These are phyloP conservation scores for Candida silvatica DNA, from an alignment of 805 yeast species.

Conservation along the genomic window DNA sequence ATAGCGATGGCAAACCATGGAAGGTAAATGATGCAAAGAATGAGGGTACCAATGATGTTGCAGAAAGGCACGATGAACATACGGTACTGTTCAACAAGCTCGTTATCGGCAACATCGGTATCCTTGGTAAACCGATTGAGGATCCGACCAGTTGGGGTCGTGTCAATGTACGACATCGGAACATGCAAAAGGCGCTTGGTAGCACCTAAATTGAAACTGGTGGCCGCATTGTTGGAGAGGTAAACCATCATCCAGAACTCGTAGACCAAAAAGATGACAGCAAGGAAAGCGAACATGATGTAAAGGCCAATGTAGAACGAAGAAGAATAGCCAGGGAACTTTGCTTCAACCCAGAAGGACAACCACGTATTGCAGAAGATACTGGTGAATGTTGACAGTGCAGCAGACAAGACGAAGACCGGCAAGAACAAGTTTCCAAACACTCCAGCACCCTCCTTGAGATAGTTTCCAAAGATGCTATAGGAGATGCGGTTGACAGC, in stretches of 20 bases:
- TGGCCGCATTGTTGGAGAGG: slow-evolving; percentile 45
- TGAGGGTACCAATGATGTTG: slow-evolving; percentile 51
- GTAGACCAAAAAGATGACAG: slow-evolving; percentile 32
- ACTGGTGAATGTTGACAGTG: slow-evolving; percentile 38
- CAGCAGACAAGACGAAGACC: slow-evolving; percentile 15
- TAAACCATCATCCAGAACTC: slow-evolving; percentile 40
- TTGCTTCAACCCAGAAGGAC: slow-evolving; percentile 66
- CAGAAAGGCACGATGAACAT: slow-evolving; percentile 45
- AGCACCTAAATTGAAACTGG: slow-evolving; percentile 40
- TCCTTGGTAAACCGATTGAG: slow-evolving; percentile 83
- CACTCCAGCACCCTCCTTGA: slow-evolving; percentile 47
- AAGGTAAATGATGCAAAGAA: slow-evolving; percentile 58
- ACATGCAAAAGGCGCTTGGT: slow-evolving; percentile 54
- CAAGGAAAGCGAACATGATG: slow-evolving; percentile 48
- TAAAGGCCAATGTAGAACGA: slow-evolving; percentile 70
- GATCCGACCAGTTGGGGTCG: slow-evolving; percentile 83
- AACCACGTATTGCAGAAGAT: slow-evolving; percentile 70
- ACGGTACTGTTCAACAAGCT: slow-evolving; percentile 61
- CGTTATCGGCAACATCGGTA: slow-evolving; percentile 77
- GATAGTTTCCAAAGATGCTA: slow-evolving; percentile 40
- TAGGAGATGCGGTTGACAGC: slow-evolving; percentile 47
- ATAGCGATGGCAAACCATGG: slow-evolving; percentile 71
- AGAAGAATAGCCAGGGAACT: slow-evolving; percentile 35
- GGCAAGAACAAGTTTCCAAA: slow-evolving; percentile 25
- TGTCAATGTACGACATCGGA: slow-evolving; percentile 78